Percentiles rank a stretch among this genome's conserved stretches.
phyloP scores from a whole-genome alignment of 768 basidiomycete genomes.

The Naganishia vishniacii region DNA sequence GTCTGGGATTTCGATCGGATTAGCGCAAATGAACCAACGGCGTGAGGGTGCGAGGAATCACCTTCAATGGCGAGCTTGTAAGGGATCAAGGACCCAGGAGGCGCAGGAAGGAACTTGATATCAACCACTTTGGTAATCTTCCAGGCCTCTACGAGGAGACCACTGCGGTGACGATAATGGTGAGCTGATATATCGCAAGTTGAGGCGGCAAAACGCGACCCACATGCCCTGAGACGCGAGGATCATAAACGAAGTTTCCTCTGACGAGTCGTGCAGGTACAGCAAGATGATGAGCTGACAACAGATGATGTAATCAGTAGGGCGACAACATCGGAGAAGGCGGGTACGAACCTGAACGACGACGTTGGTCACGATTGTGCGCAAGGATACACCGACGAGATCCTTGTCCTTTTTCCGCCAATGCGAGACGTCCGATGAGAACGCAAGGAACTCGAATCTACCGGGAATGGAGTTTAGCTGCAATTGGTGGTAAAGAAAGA shows the following conservation, averaged over 20 bases:
- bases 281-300: constrained; percentile 75
- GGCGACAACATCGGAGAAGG: neutral
- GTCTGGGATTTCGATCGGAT: constrained; percentile 55
- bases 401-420: constrained; percentile 87
- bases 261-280: constrained; percentile 90
- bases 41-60: no score
- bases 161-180: constrained; percentile 24
- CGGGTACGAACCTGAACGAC: constrained; percentile 56
- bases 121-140: constrained; percentile 77
- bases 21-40: no score
- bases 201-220: constrained; percentile 10
- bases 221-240: constrained; percentile 55
- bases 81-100: constrained; percentile 64
- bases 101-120: constrained; percentile 62
- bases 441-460: constrained; percentile 92
- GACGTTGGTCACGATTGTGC: constrained; percentile 82
- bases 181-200: neutral
- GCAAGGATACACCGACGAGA: constrained; percentile 87
- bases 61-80: constrained; percentile 70
- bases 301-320: neutral
- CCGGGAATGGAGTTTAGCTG: neutral
- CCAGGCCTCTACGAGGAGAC: constrained; percentile 69
- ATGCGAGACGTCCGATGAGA: constrained; percentile 89
- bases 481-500: neutral
- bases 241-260: constrained; percentile 98